These are phyloP conservation scores for Sporothrix protearum DNA, from an alignment of 2,329 filamentous ascomycete species.

Conservation along the genomic window DNA sequence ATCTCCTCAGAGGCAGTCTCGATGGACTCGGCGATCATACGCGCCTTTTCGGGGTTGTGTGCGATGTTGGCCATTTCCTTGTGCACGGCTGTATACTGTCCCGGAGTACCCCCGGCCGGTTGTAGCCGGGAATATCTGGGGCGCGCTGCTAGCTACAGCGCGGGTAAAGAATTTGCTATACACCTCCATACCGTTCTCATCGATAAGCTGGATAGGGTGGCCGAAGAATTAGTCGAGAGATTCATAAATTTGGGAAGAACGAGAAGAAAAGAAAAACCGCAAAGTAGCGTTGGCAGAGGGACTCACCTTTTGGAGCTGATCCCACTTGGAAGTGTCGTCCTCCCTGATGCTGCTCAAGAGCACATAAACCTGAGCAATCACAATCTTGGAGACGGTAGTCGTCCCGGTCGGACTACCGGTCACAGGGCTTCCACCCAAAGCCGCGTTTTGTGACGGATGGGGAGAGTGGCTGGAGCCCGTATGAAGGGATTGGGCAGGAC, in stretches of 20 bases:
- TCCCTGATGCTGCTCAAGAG: constrained; percentile 92
- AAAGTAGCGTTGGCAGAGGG: too few relatives aligned
- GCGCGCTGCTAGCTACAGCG: constrained; percentile 84
- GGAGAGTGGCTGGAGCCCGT: constrained; percentile 55
- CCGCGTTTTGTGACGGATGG: constrained; percentile 54
- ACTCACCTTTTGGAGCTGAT: constrained; percentile 85
- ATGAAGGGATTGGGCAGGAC: constrained; percentile 56
- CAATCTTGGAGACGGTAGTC: constrained; percentile 80
- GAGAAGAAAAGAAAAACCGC: too few relatives aligned
- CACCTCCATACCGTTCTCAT: constrained; percentile 99
- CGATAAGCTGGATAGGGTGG: constrained; percentile 65
- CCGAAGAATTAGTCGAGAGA: background rate
- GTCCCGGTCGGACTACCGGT: constrained; percentile 60
- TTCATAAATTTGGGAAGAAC: background rate
- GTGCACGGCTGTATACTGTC: constrained; percentile 78
- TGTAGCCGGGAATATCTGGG: constrained; percentile 81
- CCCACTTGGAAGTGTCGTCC: constrained; percentile 82
- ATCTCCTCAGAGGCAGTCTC: constrained; percentile 88
- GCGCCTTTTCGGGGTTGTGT: constrained; percentile 74
- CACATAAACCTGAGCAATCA: constrained; percentile 91
- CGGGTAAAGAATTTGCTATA: constrained; percentile 94
- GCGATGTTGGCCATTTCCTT: constrained; percentile 83
- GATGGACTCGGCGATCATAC: constrained; percentile 89
- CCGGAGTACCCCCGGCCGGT: constrained; percentile 70
- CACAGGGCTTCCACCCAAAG: constrained; percentile 58